Conservation (phyloP, 306 rosid species). For the Castanea crenata region DNA sequence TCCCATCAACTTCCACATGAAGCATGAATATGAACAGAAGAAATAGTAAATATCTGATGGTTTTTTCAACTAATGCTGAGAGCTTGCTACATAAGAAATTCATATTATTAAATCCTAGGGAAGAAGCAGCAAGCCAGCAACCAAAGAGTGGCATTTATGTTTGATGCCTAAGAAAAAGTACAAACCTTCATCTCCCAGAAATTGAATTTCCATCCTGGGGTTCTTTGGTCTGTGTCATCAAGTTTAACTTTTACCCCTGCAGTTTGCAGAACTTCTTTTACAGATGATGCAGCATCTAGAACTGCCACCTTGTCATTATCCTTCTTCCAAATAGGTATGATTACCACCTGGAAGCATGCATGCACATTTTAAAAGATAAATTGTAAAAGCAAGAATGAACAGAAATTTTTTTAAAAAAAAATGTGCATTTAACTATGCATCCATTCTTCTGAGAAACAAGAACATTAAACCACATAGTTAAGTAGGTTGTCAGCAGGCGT, state of each 20-base stretch:
- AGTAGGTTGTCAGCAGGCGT: neutral
- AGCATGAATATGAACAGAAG: neutral
- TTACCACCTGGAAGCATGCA: slow-evolving; percentile 67
- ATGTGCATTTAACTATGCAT: neutral
- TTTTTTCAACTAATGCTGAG: neutral
- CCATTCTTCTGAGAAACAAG: neutral
- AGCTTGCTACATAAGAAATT: neutral
- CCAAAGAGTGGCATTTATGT: neutral
- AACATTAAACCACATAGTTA: neutral
- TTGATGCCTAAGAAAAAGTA: slow-evolving; percentile 12
- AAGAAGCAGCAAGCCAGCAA: slow-evolving; percentile 14
- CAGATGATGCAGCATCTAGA: slow-evolving; percentile 66
- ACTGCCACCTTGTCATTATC: slow-evolving; percentile 68
- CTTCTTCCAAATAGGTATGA: slow-evolving; percentile 94
- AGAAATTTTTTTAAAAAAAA: neutral
- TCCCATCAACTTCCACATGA: neutral
- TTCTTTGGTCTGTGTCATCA: slow-evolving; percentile 84
- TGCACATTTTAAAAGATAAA: slow-evolving; percentile 5
- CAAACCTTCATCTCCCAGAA: slow-evolving; percentile 99
- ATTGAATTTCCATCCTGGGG: slow-evolving; percentile 99
- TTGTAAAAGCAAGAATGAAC: neutral
- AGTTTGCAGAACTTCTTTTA: slow-evolving; percentile 53
- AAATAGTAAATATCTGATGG: neutral
- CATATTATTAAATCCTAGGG: neutral
- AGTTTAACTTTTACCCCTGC: slow-evolving; percentile 78